phyloP scores from a whole-genome alignment of 805 yeast species.

The Zygosaccharomyces bailii region DNA sequence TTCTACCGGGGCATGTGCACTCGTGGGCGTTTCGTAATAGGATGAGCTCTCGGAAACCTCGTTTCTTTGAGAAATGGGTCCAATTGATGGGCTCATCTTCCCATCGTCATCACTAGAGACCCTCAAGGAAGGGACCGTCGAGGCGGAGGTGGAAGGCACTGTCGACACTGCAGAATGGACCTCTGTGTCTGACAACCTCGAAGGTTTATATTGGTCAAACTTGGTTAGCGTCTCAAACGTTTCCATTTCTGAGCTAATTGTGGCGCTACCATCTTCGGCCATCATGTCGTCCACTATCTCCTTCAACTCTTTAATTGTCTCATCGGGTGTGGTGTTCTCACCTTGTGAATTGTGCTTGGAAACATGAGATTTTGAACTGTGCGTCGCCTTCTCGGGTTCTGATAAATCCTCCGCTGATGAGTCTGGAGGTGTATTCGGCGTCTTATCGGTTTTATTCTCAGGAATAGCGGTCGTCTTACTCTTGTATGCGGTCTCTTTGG shows the following conservation, averaged over 20 bases:
- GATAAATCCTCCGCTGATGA: background rate
- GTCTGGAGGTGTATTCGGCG: conserved; percentile 4
- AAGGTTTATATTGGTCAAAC: conserved; percentile 31
- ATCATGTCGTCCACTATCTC: conserved; percentile 39
- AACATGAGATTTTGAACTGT: background rate
- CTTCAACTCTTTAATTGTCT: conserved; percentile 34
- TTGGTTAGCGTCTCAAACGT: conserved; percentile 30
- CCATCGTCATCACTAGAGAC: conserved; percentile 14
- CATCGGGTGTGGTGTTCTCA: conserved; percentile 10
- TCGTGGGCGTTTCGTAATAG: conserved; percentile 4
- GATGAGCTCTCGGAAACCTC: conserved; percentile 5
- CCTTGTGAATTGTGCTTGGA: background rate
- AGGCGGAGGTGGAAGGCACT: no score
- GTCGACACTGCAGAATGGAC: conserved; percentile 4
- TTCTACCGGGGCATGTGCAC: conserved; percentile 3
- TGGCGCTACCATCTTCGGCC: conserved; percentile 11
- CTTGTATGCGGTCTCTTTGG: background rate
- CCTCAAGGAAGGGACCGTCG: conserved; percentile 10
- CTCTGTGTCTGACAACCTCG: conserved; percentile 17
- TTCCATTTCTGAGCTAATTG: conserved; percentile 16
- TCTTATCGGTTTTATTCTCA: background rate
- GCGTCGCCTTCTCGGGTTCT: background rate
- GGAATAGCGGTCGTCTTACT: background rate
- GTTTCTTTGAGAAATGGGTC: background rate
- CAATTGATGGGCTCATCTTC: conserved; percentile 16